Evolutionary conservation across 352 stramenopile genomes (phyloP).

Genomic region (Saprolegnia parasitica): DNA sequence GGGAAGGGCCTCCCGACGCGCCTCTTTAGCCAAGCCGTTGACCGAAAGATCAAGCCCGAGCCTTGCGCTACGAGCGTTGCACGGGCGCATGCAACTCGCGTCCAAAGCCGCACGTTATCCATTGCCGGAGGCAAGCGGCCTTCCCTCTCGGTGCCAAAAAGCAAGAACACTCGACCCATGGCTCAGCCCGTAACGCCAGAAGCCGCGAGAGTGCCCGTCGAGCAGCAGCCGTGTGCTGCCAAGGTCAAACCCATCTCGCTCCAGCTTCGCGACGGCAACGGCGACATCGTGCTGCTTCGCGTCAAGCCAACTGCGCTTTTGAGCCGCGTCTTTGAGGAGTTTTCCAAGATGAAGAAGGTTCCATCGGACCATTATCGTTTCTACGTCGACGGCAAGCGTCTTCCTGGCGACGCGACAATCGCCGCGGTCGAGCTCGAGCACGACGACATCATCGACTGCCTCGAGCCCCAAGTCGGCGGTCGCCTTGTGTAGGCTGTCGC

Average conservation of each 20-base stretch:
- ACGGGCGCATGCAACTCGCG: too few species aligned
- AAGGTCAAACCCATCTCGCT: background rate
- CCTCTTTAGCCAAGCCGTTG: too few species aligned
- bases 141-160: too few species aligned
- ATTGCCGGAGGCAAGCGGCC: too few species aligned
- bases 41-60: too few species aligned
- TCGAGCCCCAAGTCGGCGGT: conserved; percentile 14
- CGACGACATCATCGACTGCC: conserved; percentile 22
- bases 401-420: background rate
- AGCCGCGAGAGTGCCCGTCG: too few species aligned
- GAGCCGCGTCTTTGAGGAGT: conserved; percentile 13
- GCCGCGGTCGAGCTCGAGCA: background rate
- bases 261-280: conserved; percentile 5
- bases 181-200: too few species aligned
- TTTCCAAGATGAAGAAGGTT: conserved; percentile 18
- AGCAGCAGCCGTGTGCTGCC: background rate
- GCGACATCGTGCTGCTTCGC: conserved; percentile 10
- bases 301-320: conserved; percentile 9
- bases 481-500: background rate
- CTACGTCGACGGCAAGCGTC: conserved; percentile 4
- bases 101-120: too few species aligned
- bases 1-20: too few species aligned
- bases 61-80: too few species aligned
- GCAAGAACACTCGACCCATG: too few species aligned
- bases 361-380: conserved; percentile 4